Evolutionary conservation across 2,329 filamentous ascomycete species (phyloP).

Genomic region (Aspergillus novoparasiticus): DNA sequence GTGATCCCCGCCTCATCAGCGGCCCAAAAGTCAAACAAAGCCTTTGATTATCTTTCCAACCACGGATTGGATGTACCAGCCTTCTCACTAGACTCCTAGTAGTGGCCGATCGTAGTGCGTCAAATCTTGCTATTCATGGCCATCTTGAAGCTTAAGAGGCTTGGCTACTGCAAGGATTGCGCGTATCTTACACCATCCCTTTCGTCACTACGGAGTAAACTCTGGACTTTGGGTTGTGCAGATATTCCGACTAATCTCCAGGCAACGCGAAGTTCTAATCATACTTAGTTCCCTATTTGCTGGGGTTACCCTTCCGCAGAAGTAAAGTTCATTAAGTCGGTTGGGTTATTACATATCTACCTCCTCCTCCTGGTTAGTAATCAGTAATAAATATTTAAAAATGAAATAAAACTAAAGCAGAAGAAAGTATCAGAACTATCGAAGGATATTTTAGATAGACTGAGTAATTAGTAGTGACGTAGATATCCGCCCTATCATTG

Average conservation of each 20-base stretch:
- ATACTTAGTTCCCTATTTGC: neutral
- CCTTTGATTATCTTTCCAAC: neutral
- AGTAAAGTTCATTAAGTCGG: neutral
- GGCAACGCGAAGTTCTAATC: neutral
- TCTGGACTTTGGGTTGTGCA: neutral
- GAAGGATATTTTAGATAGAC: neutral
- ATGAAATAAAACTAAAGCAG: too few species aligned
- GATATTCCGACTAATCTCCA: neutral
- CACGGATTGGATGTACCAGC: neutral
- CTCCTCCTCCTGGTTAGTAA: neutral
- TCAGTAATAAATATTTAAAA: neutral
- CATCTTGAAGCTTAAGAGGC: neutral
- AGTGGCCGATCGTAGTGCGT: neutral
- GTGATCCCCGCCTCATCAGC: conserved; percentile 2
- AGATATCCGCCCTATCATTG: neutral
- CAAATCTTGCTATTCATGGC: neutral
- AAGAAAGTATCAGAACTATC: neutral
- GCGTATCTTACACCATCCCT: neutral
- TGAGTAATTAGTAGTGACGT: neutral
- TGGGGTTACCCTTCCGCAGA: neutral
- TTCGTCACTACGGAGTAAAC: neutral
- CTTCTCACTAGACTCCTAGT: neutral
- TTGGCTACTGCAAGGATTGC: conserved; percentile 1
- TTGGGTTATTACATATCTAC: neutral
- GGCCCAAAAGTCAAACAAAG: neutral